Percentiles rank a stretch among this genome's conserved stretches.
phyloP scores from a whole-genome alignment of 768 basidiomycete species.

The Gloeophyllum trabeum region DNA sequence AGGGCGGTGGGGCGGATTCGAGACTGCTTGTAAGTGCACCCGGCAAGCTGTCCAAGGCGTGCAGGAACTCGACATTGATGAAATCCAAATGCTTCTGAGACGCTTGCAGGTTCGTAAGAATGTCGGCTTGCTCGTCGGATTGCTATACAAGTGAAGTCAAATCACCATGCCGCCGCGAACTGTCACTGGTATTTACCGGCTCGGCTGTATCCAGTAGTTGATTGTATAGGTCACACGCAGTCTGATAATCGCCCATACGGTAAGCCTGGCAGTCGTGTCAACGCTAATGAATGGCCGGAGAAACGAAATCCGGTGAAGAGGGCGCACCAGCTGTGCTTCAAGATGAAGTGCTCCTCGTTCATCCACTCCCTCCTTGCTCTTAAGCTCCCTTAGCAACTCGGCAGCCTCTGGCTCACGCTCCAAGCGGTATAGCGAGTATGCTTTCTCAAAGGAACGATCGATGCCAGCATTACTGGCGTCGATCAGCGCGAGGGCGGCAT shows the following conservation, averaged over 20 bases:
- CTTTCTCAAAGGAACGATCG: constrained; percentile 46
- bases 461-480: constrained; percentile 19
- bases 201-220: constrained; percentile 71
- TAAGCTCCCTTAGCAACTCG: constrained; percentile 36
- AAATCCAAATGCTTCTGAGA: constrained; percentile 80
- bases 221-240: constrained; percentile 69
- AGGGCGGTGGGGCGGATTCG: constrained; percentile 53
- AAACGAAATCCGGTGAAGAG: constrained; percentile 10
- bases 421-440: constrained; percentile 81
- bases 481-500: constrained; percentile 53
- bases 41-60: constrained; percentile 50
- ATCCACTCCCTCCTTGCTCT: constrained; percentile 22
- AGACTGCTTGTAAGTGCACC: constrained; percentile 36
- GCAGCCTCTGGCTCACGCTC: constrained; percentile 63
- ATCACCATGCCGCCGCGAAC: too few relatives aligned
- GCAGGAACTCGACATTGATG: constrained; percentile 58
- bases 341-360: constrained; percentile 65
- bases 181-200: too few relatives aligned
- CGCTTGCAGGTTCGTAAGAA: constrained; percentile 77
- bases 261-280: constrained; percentile 45
- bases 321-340: constrained; percentile 78
- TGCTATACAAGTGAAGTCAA: constrained; percentile 33
- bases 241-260: constrained; percentile 64
- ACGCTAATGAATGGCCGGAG: constrained; percentile 3
- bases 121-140: constrained; percentile 82